phyloP scores from a whole-genome alignment of 768 basidiomycete genomes.

The Lentinula lateritia region DNA sequence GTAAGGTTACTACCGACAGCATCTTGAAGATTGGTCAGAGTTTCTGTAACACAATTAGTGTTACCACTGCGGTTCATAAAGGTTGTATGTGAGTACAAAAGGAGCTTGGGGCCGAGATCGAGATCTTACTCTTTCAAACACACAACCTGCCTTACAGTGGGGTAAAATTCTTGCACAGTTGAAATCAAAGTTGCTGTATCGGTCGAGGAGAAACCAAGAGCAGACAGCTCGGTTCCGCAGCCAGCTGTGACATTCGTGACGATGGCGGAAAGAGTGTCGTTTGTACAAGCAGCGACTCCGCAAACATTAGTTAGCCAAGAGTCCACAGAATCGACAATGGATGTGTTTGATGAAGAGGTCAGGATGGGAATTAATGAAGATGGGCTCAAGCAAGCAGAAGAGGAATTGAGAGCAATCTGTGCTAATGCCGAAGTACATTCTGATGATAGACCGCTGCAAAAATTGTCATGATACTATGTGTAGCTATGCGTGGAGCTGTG shows the following conservation, averaged over 20 bases:
- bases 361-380: conserved; percentile 36
- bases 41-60: conserved; percentile 51
- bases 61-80: conserved; percentile 20
- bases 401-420: conserved; percentile 34
- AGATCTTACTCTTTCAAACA: conserved; percentile 62
- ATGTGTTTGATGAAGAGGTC: conserved; percentile 24
- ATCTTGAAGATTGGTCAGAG: conserved; percentile 46
- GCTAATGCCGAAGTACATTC: conserved; percentile 45
- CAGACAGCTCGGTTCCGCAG: conserved; percentile 33
- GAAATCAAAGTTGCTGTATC: conserved; percentile 21
- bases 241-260: conserved; percentile 47
- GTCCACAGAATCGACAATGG: conserved; percentile 45
- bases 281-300: conserved; percentile 53
- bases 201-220: conserved; percentile 20
- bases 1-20: conserved; percentile 28
- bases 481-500: not conserved
- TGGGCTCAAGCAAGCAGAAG: conserved; percentile 44
- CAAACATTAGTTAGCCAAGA: conserved; percentile 52
- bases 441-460: conserved; percentile 21
- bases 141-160: conserved; percentile 44
- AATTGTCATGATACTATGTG: not conserved
- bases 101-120: not conserved
- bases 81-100: not conserved
- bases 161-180: conserved; percentile 49
- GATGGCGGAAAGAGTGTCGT: conserved; percentile 50